Conservation (phyloP, 331 rosid species). For the Rosa hybrid region DNA sequence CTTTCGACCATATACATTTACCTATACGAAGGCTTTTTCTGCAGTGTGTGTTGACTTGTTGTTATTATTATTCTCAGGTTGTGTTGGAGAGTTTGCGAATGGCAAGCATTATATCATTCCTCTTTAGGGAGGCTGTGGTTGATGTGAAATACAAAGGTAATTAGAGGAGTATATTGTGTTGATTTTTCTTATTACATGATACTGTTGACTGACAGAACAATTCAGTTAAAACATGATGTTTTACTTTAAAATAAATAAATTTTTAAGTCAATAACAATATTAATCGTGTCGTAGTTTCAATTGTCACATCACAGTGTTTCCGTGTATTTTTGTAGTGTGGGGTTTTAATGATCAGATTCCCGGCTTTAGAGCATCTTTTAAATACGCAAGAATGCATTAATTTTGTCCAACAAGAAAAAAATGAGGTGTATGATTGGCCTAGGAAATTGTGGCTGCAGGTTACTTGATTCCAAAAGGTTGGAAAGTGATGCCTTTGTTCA, state of each 20-base stretch:
- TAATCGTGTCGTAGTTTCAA: neutral
- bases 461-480: slow-evolving; percentile 92
- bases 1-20: neutral
- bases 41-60: neutral
- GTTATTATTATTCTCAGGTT: slow-evolving; percentile 44
- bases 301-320: neutral
- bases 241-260: neutral
- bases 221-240: neutral
- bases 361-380: neutral
- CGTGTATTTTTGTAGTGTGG: neutral
- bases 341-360: neutral
- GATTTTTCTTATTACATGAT: neutral
- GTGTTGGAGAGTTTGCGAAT: slow-evolving; percentile 85
- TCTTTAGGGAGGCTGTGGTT: slow-evolving; percentile 88
- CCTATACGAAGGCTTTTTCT: neutral
- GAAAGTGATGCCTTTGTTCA: slow-evolving; percentile 97
- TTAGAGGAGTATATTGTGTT: neutral
- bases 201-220: neutral
- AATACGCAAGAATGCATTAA: neutral
- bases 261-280: neutral
- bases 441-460: slow-evolving; percentile 49
- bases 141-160: slow-evolving; percentile 95
- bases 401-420: neutral
- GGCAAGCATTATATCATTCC: slow-evolving; percentile 90
- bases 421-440: neutral